Evolutionary conservation across 2,329 filamentous ascomycete species (phyloP).

Genomic region (Beauveria sp.): DNA sequence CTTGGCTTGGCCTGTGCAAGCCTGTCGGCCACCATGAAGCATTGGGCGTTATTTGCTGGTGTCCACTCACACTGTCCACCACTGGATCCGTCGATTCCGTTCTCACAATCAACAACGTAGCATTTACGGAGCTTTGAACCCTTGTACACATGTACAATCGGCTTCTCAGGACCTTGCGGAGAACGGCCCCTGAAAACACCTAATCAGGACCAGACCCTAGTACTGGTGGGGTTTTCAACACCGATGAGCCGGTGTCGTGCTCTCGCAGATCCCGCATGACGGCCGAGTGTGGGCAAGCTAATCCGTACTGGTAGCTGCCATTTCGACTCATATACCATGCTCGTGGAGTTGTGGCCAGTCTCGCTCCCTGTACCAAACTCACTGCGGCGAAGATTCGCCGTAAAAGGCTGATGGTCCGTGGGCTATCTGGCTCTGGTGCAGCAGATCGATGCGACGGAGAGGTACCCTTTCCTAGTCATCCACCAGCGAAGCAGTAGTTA

Average conservation of each 20-base stretch:
- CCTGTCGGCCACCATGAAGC: neutral
- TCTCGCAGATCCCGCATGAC: neutral
- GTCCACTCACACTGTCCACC: neutral
- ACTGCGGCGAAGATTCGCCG: neutral
- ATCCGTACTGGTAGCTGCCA: neutral
- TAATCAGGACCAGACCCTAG: neutral
- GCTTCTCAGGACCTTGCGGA: neutral
- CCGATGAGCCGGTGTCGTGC: slow-evolving; percentile 4
- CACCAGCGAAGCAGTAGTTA: too few species aligned
- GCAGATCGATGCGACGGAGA: slow-evolving; percentile 4
- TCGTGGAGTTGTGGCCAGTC: neutral
- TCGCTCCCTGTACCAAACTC: neutral
- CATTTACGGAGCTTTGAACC: neutral
- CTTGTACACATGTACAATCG: neutral
- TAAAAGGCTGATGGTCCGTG: neutral
- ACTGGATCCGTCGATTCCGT: neutral
- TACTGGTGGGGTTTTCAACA: neutral
- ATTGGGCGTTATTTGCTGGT: neutral
- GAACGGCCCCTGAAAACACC: slow-evolving; percentile 1
- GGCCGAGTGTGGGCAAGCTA: neutral
- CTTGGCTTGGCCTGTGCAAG: neutral
- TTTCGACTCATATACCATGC: neutral
- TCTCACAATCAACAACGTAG: neutral
- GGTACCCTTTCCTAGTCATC: neutral
- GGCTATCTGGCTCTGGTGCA: neutral